Base-by-base conservation (phyloP, 768 basidiomycete genomes). In the Tricholoma matsutake region DNA sequence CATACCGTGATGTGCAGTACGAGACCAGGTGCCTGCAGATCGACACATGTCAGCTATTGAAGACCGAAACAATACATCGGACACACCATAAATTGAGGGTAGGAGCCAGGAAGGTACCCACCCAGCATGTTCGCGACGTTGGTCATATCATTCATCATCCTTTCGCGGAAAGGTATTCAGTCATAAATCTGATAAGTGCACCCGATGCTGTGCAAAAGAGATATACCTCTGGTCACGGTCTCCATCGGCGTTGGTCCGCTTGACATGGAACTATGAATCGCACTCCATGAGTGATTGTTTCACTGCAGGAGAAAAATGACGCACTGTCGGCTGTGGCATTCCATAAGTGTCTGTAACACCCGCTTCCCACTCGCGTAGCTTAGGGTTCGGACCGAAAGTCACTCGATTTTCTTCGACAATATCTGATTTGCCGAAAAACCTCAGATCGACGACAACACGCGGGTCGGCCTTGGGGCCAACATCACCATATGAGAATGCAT, bases 401-500 rank as follows among this genome's bases (percentile, higher is more conserved):
- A 25, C 22, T 25, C 22, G 22, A 25, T 25, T 25, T 1, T 25
- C 22, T 25, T 25, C 22, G 22, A 25, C 22, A 25, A 25, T 25
- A 25, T 25, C 22, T 3, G 22, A 25, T 25, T 25, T 25, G 22
- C 22, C 22, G 22, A 25, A 25, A 25, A 25, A 25, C 22, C 22
- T 25, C 22, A 25, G 22, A 25, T 25, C 22, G 22, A 25, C 22
- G 22, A 25, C 22, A 25, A 25, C 22, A 25, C 22, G 22, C 22
- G 22, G 22, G 22, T 25, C 22, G 22, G 22, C 22, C 22, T 25
- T 25, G 22, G 22, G 22, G 1, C 22, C 3, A 25, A 25, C 22
- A 25, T 68, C 74, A 52, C 75, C 75, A 61, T 76, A 76, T 25
- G 22, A 25, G 43, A 76, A 76, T 4, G 75, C 75, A 54, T 76